A percentile compares a stretch with the other conserved stretches of the same genome.
These are phyloP conservation scores for Cytospora chrysosperma DNA, from an alignment of 2,329 filamentous ascomycete genomes.

Conservation along the genomic window DNA sequence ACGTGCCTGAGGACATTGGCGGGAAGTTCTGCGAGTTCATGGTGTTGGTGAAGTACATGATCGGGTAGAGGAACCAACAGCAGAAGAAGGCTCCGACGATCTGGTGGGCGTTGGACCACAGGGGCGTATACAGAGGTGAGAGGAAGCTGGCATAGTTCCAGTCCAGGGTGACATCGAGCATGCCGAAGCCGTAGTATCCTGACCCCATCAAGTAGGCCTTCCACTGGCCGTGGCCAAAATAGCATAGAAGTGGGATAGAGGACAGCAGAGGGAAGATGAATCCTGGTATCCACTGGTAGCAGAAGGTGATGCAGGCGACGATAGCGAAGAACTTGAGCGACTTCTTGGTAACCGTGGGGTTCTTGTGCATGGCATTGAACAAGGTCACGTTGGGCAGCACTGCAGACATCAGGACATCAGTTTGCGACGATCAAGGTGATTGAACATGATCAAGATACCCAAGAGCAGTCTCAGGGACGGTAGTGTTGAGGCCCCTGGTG, in stretches of 20 bases:
- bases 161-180: slow-evolving; percentile 33
- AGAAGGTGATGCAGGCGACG: slow-evolving; percentile 30
- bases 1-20: slow-evolving; percentile 29
- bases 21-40: slow-evolving; percentile 26
- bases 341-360: slow-evolving; percentile 31
- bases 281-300: slow-evolving; percentile 34
- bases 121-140: slow-evolving; percentile 28
- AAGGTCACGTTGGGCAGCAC: slow-evolving; percentile 33
- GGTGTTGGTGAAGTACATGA: slow-evolving; percentile 30
- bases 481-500: neutral
- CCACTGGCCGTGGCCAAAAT: slow-evolving; percentile 34
- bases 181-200: slow-evolving; percentile 33
- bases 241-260: slow-evolving; percentile 32
- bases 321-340: slow-evolving; percentile 32
- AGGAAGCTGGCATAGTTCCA: slow-evolving; percentile 31
- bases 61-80: slow-evolving; percentile 28
- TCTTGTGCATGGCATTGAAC: slow-evolving; percentile 35
- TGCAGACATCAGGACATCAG: neutral
- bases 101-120: slow-evolving; percentile 28
- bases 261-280: slow-evolving; percentile 33
- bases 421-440: neutral
- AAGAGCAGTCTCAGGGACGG: neutral
- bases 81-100: slow-evolving; percentile 24
- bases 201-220: slow-evolving; percentile 34
- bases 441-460: neutral